Conservation (phyloP, 257 asterid species). For the Nicotiana paniculata region DNA sequence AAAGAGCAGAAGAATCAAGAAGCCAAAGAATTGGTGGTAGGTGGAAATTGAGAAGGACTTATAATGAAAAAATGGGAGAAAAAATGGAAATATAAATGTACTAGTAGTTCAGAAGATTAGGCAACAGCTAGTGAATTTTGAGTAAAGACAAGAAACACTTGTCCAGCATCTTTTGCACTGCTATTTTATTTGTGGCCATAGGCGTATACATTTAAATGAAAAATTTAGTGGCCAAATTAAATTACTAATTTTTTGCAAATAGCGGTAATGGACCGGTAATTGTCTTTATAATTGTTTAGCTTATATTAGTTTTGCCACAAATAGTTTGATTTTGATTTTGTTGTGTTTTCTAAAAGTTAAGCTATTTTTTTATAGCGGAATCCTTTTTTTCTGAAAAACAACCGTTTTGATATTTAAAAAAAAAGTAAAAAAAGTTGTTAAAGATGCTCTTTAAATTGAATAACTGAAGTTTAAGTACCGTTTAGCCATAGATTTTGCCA, state of each 20-base stretch:
- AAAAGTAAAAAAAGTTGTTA: no score
- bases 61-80: neutral
- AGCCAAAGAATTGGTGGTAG: slow-evolving; percentile 12
- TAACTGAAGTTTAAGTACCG: no score
- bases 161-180: slow-evolving; percentile 5
- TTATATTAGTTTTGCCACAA: neutral
- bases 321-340: no score
- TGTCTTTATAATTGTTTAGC: neutral
- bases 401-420: no score
- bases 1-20: slow-evolving; percentile 8
- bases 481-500: no score
- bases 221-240: neutral
- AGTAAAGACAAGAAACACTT: neutral
- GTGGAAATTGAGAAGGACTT: neutral
- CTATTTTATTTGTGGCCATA: slow-evolving; percentile 6
- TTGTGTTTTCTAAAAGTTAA: no score
- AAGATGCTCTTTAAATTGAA: no score
- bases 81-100: neutral
- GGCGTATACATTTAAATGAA: neutral
- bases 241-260: no score
- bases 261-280: neutral
- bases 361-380: no score
- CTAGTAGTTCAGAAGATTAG: neutral
- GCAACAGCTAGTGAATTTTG: neutral
- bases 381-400: no score